These are phyloP conservation scores for Aureobasidium sp. DNA, from an alignment of 2,329 filamentous ascomycete genomes.

Conservation along the genomic window DNA sequence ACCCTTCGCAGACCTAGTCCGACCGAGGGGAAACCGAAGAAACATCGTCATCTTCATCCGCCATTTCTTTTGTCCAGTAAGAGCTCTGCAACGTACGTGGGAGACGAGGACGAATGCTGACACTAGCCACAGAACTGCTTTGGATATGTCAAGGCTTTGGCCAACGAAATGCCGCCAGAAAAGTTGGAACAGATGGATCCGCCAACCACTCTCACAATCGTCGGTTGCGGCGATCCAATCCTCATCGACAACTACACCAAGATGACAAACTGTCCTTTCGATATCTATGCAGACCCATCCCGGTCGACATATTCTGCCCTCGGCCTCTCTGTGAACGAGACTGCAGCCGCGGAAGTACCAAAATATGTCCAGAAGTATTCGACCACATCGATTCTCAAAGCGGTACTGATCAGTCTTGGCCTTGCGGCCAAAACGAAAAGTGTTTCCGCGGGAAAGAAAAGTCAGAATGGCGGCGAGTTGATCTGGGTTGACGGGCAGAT, in stretches of 20 bases:
- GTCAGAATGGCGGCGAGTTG: conserved; percentile 29
- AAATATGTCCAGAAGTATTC: conserved; percentile 21
- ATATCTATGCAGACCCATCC: conserved; percentile 25
- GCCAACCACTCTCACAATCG: conserved; percentile 23
- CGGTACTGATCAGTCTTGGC: neutral
- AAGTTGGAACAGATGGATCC: conserved; percentile 17
- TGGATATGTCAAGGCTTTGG: conserved; percentile 20
- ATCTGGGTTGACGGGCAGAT: conserved; percentile 27
- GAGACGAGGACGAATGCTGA: neutral
- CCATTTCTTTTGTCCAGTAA: conserved; percentile 29
- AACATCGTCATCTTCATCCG: conserved; percentile 31
- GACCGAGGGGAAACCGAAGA: neutral
- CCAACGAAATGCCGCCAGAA: conserved; percentile 19
- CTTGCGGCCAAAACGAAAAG: neutral
- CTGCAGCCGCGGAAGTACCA: conserved; percentile 19
- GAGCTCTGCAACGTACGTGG: neutral
- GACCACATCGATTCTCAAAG: conserved; percentile 1
- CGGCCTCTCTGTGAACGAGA: conserved; percentile 22
- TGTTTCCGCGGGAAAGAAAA: conserved; percentile 7
- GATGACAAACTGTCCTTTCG: conserved; percentile 23
- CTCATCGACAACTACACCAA: conserved; percentile 24
- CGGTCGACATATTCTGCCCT: conserved; percentile 24
- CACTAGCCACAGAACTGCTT: neutral
- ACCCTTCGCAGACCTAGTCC: neutral
- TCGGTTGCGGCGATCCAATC: conserved; percentile 26